phyloP scores from a whole-genome alignment of 116 monocot genomes.

The Cymodocea nodosa region DNA sequence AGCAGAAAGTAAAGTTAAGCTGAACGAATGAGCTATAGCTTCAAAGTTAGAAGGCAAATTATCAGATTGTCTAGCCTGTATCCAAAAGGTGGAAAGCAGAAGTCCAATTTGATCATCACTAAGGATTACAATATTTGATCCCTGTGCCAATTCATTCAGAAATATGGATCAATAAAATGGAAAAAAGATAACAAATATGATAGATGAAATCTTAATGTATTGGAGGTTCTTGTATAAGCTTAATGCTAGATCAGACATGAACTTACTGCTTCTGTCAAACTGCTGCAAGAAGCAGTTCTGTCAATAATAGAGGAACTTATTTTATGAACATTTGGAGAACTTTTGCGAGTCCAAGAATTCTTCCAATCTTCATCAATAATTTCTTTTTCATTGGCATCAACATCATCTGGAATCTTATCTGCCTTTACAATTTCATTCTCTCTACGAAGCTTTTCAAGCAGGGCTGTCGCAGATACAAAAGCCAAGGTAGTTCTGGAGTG shows the following conservation, averaged over 20 bases:
- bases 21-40: slow-evolving; percentile 79
- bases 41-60: slow-evolving; percentile 89
- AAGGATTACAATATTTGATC: slow-evolving; percentile 37
- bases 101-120: slow-evolving; percentile 77
- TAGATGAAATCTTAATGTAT: neutral
- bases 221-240: neutral
- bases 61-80: slow-evolving; percentile 73
- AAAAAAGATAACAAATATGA: neutral
- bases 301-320: slow-evolving; percentile 57
- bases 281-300: slow-evolving; percentile 20
- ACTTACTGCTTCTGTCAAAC: slow-evolving; percentile 33
- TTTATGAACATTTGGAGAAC: slow-evolving; percentile 49
- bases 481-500: slow-evolving; percentile 62
- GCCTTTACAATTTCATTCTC: slow-evolving; percentile 53
- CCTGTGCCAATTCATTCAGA: slow-evolving; percentile 24
- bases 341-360: slow-evolving; percentile 32
- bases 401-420: slow-evolving; percentile 29
- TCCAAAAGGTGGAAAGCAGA: slow-evolving; percentile 74
- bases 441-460: slow-evolving; percentile 79
- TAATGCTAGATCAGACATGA: neutral
- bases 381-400: slow-evolving; percentile 23
- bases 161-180: neutral
- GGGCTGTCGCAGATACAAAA: slow-evolving; percentile 77
- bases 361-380: slow-evolving; percentile 35
- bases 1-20: slow-evolving; percentile 64